Conservation (phyloP, 1,139 yeast species). For the Lodderomyces parapsilosis region DNA sequence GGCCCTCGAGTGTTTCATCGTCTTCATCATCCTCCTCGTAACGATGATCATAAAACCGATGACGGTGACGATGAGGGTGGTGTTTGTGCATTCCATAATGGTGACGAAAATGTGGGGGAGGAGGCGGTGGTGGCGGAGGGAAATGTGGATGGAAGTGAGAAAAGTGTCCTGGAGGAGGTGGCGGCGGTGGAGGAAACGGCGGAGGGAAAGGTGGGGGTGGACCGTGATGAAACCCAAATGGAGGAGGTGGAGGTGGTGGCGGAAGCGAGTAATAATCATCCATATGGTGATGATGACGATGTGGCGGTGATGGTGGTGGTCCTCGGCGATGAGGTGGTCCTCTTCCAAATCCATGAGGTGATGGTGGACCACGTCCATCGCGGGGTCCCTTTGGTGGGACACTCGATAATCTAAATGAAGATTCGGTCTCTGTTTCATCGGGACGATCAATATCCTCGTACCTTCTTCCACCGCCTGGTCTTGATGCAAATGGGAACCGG, state of each 20-base stretch:
- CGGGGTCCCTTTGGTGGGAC: slow-evolving; percentile 10
- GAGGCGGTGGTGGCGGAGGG: slow-evolving; percentile 5
- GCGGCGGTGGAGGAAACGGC: slow-evolving; percentile 4
- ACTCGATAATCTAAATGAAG: slow-evolving; percentile 8
- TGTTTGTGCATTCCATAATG: slow-evolving; percentile 1
- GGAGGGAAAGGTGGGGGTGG: slow-evolving; percentile 7
- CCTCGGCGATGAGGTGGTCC: slow-evolving; percentile 13
- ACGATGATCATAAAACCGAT: slow-evolving; percentile 4
- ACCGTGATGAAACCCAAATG: slow-evolving; percentile 2
- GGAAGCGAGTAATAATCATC: slow-evolving; percentile 5
- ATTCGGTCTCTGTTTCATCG: neutral
- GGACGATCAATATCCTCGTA: slow-evolving; percentile 1
- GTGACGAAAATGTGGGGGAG: slow-evolving; percentile 5
- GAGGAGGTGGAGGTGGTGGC: slow-evolving; percentile 10
- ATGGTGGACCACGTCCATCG: slow-evolving; percentile 5
- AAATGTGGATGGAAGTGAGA: slow-evolving; percentile 8
- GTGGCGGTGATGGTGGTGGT: slow-evolving; percentile 7
- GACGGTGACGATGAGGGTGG: slow-evolving; percentile 6
- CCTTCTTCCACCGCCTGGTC: slow-evolving; percentile 1
- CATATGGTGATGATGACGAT: slow-evolving; percentile 7
- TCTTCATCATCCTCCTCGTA: neutral
- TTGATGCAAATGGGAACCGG: slow-evolving; percentile 7
- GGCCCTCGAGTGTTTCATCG: too few relatives aligned
- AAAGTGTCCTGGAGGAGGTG: slow-evolving; percentile 6
- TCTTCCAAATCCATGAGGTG: slow-evolving; percentile 1